Percentiles rank a stretch among this genome's conserved stretches.
Evolutionary conservation across 306 rosid species (phyloP).

Genomic region (Dryas drummondii): DNA sequence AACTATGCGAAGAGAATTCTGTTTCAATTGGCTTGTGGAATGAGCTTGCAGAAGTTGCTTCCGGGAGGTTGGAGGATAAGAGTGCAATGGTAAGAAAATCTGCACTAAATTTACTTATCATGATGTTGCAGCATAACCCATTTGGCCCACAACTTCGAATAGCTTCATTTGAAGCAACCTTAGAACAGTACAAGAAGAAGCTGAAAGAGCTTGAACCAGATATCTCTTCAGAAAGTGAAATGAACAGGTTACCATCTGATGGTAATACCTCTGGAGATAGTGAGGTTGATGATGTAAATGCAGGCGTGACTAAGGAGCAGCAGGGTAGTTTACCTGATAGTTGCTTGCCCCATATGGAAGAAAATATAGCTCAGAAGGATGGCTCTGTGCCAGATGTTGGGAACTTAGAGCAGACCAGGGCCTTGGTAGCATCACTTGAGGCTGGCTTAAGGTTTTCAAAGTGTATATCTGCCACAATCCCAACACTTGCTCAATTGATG

Average conservation of each 20-base stretch:
- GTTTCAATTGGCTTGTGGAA: slow-evolving; percentile 98
- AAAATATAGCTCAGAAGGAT: slow-evolving; percentile 46
- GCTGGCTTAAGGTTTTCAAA: slow-evolving; percentile 86
- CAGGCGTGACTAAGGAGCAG: slow-evolving; percentile 41
- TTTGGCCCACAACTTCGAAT: slow-evolving; percentile 92
- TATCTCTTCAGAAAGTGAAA: slow-evolving; percentile 43
- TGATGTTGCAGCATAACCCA: slow-evolving; percentile 96
- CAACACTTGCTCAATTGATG: slow-evolving; percentile 90
- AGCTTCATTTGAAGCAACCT: slow-evolving; percentile 85
- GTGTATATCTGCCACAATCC: slow-evolving; percentile 71
- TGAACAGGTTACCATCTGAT: slow-evolving; percentile 41
- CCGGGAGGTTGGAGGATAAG: slow-evolving; percentile 98
- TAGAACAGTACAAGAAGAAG: slow-evolving; percentile 76
- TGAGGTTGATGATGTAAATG: slow-evolving; percentile 51
- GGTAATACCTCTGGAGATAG: slow-evolving; percentile 48
- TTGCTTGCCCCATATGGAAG: slow-evolving; percentile 57
- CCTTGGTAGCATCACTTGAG: slow-evolving; percentile 94
- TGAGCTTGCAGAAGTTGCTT: slow-evolving; percentile 79
- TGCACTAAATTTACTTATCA: slow-evolving; percentile 76
- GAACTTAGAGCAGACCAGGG: slow-evolving; percentile 93
- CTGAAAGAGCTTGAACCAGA: slow-evolving; percentile 73
- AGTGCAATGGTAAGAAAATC: slow-evolving; percentile 90
- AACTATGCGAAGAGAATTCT: slow-evolving; percentile 83
- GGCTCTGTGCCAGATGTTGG: slow-evolving; percentile 79
- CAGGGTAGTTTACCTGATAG: slow-evolving; percentile 74